Percentiles rank a stretch among this genome's conserved stretches.
phyloP scores from a whole-genome alignment of 495 filamentous ascomycete species.

The Aspergillus ostianus region DNA sequence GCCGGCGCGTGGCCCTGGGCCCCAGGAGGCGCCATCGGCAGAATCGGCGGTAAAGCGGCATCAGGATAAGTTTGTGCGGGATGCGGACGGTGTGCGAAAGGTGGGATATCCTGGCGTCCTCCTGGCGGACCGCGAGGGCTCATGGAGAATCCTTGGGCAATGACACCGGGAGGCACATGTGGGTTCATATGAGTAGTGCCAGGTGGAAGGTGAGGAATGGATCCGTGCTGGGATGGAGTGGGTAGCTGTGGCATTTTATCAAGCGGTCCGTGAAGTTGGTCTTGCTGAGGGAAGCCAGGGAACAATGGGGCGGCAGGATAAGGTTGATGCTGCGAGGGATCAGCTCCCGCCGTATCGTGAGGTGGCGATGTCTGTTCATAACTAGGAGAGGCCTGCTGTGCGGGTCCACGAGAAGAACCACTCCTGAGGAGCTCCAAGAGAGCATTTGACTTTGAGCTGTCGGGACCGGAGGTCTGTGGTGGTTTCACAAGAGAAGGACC shows the following conservation, averaged over 20 bases:
- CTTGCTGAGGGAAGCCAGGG: constrained; percentile 38
- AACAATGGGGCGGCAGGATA: constrained; percentile 42
- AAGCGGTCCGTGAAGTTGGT: constrained; percentile 23
- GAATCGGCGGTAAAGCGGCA: constrained; percentile 14
- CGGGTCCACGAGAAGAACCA: constrained; percentile 42
- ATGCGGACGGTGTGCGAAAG: constrained; percentile 15
- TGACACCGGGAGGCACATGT: constrained; percentile 8
- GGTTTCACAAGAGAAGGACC: constrained; percentile 11
- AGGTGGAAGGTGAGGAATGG: constrained; percentile 13
- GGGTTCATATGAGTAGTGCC: constrained; percentile 9
- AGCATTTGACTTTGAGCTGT: constrained; percentile 46
- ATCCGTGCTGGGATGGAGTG: constrained; percentile 20
- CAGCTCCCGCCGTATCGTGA: constrained; percentile 29
- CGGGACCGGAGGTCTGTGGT: constrained; percentile 16
- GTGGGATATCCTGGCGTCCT: constrained; percentile 16
- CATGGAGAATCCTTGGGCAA: constrained; percentile 14
- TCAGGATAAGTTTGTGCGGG: constrained; percentile 12
- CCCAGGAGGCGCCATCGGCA: constrained; percentile 14
- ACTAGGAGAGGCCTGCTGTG: constrained; percentile 29
- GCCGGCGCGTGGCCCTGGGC: constrained; percentile 30
- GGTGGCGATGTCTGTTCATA: constrained; percentile 40
- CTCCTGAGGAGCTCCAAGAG: constrained; percentile 59
- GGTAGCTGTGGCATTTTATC: constrained; percentile 25
- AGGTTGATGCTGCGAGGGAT: constrained; percentile 41
- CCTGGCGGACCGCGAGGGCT: constrained; percentile 16